A percentile compares a stretch with the other conserved stretches of the same genome.
These are phyloP conservation scores for Debaryomyces sp. DNA, from an alignment of 1,139 yeast species.

Conservation along the genomic window DNA sequence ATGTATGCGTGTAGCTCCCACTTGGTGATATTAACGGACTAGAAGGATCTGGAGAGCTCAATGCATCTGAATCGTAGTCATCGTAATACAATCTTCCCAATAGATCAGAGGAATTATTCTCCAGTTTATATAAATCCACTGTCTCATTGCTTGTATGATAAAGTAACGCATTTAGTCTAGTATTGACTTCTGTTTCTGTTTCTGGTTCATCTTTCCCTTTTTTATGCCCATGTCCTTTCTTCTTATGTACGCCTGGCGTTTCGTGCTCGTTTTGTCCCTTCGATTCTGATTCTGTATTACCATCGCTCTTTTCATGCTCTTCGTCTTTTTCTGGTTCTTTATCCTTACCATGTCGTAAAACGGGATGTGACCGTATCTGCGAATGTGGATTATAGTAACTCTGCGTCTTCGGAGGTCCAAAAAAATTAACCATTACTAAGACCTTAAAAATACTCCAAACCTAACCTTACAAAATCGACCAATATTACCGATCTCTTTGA, in stretches of 20 bases:
- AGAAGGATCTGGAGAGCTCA: constrained; percentile 20
- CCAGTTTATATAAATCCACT: constrained; percentile 41
- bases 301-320: constrained; percentile 6
- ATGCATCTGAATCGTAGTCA: constrained; percentile 43
- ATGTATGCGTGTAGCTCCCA: constrained; percentile 1
- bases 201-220: constrained; percentile 24
- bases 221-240: constrained; percentile 16
- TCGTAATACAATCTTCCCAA: constrained; percentile 49
- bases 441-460: background rate
- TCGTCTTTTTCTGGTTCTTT: constrained; percentile 6
- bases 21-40: constrained; percentile 23
- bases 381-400: constrained; percentile 14
- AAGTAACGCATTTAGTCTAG: constrained; percentile 42
- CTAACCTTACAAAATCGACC: background rate
- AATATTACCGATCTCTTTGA: background rate
- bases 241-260: constrained; percentile 10
- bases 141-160: constrained; percentile 46
- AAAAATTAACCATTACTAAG: constrained; percentile 5
- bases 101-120: constrained; percentile 44
- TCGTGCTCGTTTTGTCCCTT: constrained; percentile 9
- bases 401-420: constrained; percentile 5
- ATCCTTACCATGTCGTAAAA: constrained; percentile 12
- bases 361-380: constrained; percentile 19
- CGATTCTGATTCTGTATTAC: constrained; percentile 7
- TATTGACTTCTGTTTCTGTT: constrained; percentile 41